phyloP scores from a whole-genome alignment of 164 flowering plant genomes.

The Protea cynaroides region DNA sequence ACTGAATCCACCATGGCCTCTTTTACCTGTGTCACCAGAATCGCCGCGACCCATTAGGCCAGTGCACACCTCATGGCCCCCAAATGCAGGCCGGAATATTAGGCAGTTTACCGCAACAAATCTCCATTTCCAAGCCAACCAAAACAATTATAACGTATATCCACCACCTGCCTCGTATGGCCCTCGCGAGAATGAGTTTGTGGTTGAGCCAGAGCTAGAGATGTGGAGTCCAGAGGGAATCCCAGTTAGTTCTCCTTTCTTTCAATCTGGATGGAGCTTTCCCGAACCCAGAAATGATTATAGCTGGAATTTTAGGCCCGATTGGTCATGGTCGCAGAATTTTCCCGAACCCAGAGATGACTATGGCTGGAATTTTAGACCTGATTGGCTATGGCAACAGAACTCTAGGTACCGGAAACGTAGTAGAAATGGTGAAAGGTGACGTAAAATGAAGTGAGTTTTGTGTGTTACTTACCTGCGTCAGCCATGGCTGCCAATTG shows the following conservation, averaged over 20 bases:
- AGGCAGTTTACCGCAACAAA: constrained; percentile 17
- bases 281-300: constrained; percentile 20
- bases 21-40: constrained; percentile 12
- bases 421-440: constrained; percentile 27
- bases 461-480: background rate
- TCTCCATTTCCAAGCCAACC: constrained; percentile 20
- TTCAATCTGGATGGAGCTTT: constrained; percentile 16
- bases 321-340: constrained; percentile 29
- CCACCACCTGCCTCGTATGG: too few relatives aligned
- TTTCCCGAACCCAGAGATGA: constrained; percentile 21
- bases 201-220: constrained; percentile 34
- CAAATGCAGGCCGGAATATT: constrained; percentile 7
- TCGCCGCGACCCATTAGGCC: constrained; percentile 14
- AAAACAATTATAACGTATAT: constrained; percentile 22
- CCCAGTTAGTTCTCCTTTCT: constrained; percentile 25
- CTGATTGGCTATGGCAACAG: constrained; percentile 31
- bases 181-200: constrained; percentile 19
- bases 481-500: too few relatives aligned
- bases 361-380: constrained; percentile 20
- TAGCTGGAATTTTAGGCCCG: constrained; percentile 25
- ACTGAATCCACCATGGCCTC: constrained; percentile 15
- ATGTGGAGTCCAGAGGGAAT: constrained; percentile 60
- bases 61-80: constrained; percentile 12
- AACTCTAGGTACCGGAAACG: constrained; percentile 25
- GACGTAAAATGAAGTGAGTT: constrained; percentile 21